Base-by-base conservation (phyloP, 192 early-diverging fungal genomes). In the Coemansia sp. region DNA sequence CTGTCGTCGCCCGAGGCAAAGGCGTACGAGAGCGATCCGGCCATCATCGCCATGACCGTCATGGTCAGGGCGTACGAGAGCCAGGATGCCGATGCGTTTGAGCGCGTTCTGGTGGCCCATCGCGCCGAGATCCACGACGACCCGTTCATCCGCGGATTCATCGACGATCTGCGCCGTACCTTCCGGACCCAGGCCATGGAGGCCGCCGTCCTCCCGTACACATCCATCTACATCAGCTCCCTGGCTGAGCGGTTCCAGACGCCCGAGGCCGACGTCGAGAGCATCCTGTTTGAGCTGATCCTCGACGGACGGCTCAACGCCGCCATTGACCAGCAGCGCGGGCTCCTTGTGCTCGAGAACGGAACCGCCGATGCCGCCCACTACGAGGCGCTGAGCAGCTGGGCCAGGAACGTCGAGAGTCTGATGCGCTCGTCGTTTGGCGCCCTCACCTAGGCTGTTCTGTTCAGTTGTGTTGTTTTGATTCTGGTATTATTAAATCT, bases 1-100 rank as follows among this genome's bases (percentile, higher is more conserved):
- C 94, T 99, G 68, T 94, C 96, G 72, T 96, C 95, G 16, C 97
- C 95, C 76, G 97, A 99, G 73, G 96, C 97, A 15, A 95, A 95
- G 71, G 92, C 97, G 80, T 97, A 97, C 79, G 94, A 94, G 65
- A 93, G 89, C 74, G 95, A 98, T 68, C 86, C 88, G 32, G 89
- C 95, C 59, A 97, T 98, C 63, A 87, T 89, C 26, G 93, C 95
- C n/a, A 96, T 98, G 88, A 95, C 94, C 1, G 88, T 91, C 62
- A 82, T 98, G 48, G 93, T 98, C 37, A 88, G 85, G 56, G 94
- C 95, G 0, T 98, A 95, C 72, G 95, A 98, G 71, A 83, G 86
- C 7, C 91, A 91, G 64, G 93, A 98, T 53, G 92, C 97, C 61
- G 73, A 80, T 18, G 90, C 92, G 64, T 96, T 98, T 84, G 95